phyloP scores from a whole-genome alignment of 352 stramenopile species.

The Pythium grandisporangium region DNA sequence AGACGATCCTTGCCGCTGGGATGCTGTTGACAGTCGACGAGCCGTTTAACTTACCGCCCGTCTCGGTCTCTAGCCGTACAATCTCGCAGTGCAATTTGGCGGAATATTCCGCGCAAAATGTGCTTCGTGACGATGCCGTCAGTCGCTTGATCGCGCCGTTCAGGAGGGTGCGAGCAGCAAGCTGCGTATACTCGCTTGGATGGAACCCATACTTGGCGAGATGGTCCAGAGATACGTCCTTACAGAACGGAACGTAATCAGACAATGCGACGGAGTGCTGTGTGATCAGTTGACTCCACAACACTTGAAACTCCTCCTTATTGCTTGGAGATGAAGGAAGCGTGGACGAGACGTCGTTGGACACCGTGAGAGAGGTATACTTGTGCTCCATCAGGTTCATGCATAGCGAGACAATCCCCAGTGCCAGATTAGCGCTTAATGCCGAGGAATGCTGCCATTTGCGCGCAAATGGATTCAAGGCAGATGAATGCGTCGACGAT shows the following conservation, averaged over 20 bases:
- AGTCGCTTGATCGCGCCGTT: slow-evolving; percentile 74
- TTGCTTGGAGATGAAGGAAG: slow-evolving; percentile 31
- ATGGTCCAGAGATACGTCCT: slow-evolving; percentile 62
- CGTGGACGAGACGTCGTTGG: slow-evolving; percentile 1
- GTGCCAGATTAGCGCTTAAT: slow-evolving; percentile 49
- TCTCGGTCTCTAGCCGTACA: slow-evolving; percentile 57
- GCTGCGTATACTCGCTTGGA: slow-evolving; percentile 61
- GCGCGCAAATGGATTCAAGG: slow-evolving; percentile 25
- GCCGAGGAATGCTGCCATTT: slow-evolving; percentile 76
- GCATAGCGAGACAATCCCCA: slow-evolving; percentile 64
- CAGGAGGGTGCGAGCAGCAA: slow-evolving; percentile 59
- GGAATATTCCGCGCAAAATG: slow-evolving; percentile 62
- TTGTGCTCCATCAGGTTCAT: slow-evolving; percentile 83
- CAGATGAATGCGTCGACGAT: background rate
- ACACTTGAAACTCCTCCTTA: slow-evolving; percentile 77
- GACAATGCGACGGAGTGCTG: slow-evolving; percentile 76
- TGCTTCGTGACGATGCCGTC: slow-evolving; percentile 22
- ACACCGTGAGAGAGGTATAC: slow-evolving; percentile 21
- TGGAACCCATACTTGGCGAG: slow-evolving; percentile 74
- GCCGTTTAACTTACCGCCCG: slow-evolving; percentile 26
- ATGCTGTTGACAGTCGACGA: slow-evolving; percentile 9
- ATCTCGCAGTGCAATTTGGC: slow-evolving; percentile 76
- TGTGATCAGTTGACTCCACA: slow-evolving; percentile 84
- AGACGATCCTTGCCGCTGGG: slow-evolving; percentile 32
- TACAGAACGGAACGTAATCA: slow-evolving; percentile 55